phyloP scores from a whole-genome alignment of 1,284 basidiomycete genomes.

The Puccinia novopanici region DNA sequence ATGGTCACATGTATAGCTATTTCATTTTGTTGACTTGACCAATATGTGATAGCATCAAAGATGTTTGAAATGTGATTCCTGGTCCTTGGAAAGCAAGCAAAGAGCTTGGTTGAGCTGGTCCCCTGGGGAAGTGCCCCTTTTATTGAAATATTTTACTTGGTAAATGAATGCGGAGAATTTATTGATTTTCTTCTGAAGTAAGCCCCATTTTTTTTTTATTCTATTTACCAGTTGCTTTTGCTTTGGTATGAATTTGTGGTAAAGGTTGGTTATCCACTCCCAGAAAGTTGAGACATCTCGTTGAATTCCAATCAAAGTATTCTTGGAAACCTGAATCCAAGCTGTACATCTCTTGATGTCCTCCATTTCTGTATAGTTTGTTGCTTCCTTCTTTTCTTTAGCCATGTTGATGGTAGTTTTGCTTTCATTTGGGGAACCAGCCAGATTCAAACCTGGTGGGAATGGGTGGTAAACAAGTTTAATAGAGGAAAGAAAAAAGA shows the following conservation, averaged over 20 bases:
- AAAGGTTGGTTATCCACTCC: neutral
- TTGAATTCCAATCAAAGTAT: neutral
- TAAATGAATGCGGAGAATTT: constrained; percentile 2
- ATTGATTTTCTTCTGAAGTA: neutral
- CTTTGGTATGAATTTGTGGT: neutral
- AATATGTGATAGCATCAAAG: neutral
- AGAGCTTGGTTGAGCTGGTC: neutral
- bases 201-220: constrained; percentile 1
- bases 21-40: neutral
- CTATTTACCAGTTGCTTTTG: neutral
- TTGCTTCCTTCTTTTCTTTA: neutral
- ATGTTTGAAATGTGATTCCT: neutral
- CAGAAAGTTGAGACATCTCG: neutral
- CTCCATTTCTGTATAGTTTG: neutral
- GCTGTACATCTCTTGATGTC: neutral
- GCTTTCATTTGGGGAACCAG: too few relatives aligned
- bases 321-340: constrained; percentile 5
- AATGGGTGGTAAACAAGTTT: too few relatives aligned
- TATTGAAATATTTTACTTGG: neutral
- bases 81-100: neutral
- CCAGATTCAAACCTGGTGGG: too few relatives aligned
- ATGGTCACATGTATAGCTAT: neutral
- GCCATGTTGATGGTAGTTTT: neutral
- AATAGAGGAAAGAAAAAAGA: too few relatives aligned
- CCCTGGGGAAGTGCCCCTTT: neutral